Conservation (phyloP, 768 basidiomycete species). For the Russula vinacea region DNA sequence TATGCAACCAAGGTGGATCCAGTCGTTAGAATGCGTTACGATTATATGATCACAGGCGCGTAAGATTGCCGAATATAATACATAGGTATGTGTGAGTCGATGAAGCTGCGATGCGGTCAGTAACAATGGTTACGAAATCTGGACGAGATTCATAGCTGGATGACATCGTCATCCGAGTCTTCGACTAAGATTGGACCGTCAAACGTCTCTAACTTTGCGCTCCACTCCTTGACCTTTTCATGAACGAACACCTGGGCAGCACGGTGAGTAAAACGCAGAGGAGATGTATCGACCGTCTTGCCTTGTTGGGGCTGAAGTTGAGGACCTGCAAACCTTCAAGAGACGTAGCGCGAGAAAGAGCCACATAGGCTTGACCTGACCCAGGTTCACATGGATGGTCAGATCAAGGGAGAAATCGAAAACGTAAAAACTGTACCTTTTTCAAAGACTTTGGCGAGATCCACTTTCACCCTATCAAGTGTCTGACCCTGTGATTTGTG, state of each 20-base stretch:
- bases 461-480: constrained; percentile 90
- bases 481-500: constrained; percentile 99
- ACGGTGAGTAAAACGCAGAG: constrained; percentile 3
- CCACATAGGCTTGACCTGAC: constrained; percentile 86
- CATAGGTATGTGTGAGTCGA: background rate
- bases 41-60: background rate
- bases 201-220: constrained; percentile 59
- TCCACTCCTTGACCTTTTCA: constrained; percentile 65
- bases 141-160: constrained; percentile 1
- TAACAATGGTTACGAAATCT: background rate
- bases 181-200: constrained; percentile 15
- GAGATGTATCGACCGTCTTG: constrained; percentile 33
- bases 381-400: background rate
- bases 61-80: background rate
- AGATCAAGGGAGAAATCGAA: background rate
- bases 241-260: constrained; percentile 25
- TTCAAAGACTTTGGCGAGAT: constrained; percentile 89
- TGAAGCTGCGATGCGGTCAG: background rate
- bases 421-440: constrained; percentile 52
- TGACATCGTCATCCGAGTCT: constrained; percentile 13
- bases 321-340: constrained; percentile 83
- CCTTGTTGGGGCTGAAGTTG: constrained; percentile 73
- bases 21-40: background rate
- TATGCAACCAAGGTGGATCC: background rate
- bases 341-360: constrained; percentile 83